Evolutionary conservation across 2,329 filamentous ascomycete species (phyloP).

Genomic region (Tolypocladium endophyticum): DNA sequence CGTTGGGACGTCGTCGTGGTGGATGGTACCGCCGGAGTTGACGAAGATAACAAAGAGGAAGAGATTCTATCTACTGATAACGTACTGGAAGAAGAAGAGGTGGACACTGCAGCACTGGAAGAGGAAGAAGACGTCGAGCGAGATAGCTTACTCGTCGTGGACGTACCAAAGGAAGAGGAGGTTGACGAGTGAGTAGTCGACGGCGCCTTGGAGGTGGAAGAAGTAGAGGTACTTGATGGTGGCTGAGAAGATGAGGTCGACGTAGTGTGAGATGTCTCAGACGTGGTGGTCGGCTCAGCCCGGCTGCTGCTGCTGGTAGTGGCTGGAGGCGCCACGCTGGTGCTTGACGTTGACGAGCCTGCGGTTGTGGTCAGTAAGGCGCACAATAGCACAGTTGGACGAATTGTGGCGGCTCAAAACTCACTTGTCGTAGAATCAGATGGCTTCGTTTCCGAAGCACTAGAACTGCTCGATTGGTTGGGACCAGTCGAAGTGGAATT

Average conservation of each 20-base stretch:
- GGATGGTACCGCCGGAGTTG: slow-evolving; percentile 11
- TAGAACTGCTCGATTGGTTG: neutral
- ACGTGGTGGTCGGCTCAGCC: slow-evolving; percentile 4
- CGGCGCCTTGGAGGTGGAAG: slow-evolving; percentile 3
- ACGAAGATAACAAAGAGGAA: slow-evolving; percentile 12
- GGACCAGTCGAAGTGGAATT: slow-evolving; percentile 8
- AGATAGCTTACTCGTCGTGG: slow-evolving; percentile 15
- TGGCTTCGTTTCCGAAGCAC: neutral
- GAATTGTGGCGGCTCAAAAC: neutral
- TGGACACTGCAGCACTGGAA: slow-evolving; percentile 16
- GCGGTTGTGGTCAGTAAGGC: neutral
- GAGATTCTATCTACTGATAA: slow-evolving; percentile 14
- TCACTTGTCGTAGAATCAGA: neutral
- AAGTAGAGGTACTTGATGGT: slow-evolving; percentile 6
- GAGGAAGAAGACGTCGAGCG: slow-evolving; percentile 18
- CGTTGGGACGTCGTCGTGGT: slow-evolving; percentile 5
- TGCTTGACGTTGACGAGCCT: neutral
- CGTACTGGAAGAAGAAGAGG: slow-evolving; percentile 21
- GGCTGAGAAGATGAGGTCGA: slow-evolving; percentile 1
- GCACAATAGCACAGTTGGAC: neutral
- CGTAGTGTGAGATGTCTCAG: slow-evolving; percentile 2
- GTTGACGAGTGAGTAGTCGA: slow-evolving; percentile 4
- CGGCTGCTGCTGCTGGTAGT: slow-evolving; percentile 1
- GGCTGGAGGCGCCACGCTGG: slow-evolving; percentile 2
- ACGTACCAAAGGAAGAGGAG: slow-evolving; percentile 13